A percentile compares a stretch with the other conserved stretches of the same genome.
Conservation (phyloP, 2,329 filamentous ascomycete species). For the Neoascochyta sp. region DNA sequence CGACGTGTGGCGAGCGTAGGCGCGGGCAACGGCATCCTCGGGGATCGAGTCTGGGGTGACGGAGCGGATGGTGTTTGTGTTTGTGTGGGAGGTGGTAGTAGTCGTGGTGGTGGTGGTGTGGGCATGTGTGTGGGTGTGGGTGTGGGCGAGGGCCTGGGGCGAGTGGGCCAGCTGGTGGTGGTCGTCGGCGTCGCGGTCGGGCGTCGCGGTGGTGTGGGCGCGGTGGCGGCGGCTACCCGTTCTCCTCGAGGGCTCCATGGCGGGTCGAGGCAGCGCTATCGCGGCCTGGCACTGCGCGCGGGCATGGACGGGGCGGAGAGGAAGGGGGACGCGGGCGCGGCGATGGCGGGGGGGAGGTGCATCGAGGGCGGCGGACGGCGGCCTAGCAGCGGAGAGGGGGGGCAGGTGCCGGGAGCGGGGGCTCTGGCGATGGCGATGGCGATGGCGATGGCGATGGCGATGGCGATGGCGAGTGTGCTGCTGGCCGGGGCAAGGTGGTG, state of each 20-base stretch:
- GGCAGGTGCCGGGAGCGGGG: no score
- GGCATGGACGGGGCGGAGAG: not conserved
- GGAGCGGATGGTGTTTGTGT: conserved; percentile 51
- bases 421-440: no score
- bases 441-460: no score
- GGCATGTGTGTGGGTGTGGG: no score
- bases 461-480: no score
- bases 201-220: conserved; percentile 5
- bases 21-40: conserved; percentile 11
- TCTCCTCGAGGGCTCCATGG: conserved; percentile 3
- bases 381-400: not conserved
- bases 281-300: not conserved
- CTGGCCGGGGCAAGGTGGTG: no score
- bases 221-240: conserved; percentile 2
- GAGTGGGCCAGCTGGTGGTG: no score
- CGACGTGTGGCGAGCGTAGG: conserved; percentile 12
- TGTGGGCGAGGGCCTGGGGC: no score
- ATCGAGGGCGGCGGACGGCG: no score
- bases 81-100: conserved; percentile 8
- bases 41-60: conserved; percentile 59
- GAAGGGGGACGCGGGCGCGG: not conserved
- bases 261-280: not conserved
- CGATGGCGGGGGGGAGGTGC: not conserved
- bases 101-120: conserved; percentile 4
- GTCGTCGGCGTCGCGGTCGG: conserved; percentile 1